Evolutionary conservation across 345 rosid species (phyloP), one percentile per base, ranked within the genome.

Genomic region (Stellera chamaejasme): DNA sequence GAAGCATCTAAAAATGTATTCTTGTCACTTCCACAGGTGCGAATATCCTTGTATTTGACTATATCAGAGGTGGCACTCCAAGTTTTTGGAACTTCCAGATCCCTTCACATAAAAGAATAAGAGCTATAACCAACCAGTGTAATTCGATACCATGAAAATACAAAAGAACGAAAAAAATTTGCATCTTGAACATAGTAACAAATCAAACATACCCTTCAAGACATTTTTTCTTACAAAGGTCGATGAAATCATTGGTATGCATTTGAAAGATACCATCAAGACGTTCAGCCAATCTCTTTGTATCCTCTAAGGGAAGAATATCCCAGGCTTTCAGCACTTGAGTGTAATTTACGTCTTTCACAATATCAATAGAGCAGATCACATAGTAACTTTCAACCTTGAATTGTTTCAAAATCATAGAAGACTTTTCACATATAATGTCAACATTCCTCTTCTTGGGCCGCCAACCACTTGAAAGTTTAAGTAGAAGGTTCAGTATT

Each of bases 291-390:
- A 74, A 48, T 56, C 62, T 70, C 2, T 41, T 65, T 45, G 68
- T 62, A 54, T 80, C 77, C 56, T 72, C 77, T 16, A 54, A 52
- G 3, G 78, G 78, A 59, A 80, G 32, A 58, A 82, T 48, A 57
- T 82, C 85, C 85, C 85, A 82, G 19, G 75, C 69, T 71, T 69
- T 82, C 66, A 82, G 50, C 39, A 75, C 68, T 68, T 80, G 85
- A 9, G 12, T 61, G 61, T 73, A 71, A 28, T n/a, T 19, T 1
- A 4, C 45, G 15, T 73, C 75, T 67, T 75, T 75, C 48, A 3
- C 54, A 1, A 75, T n/a, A 58, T 82, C 89, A 56, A 44, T 50
- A 1, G 85, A 73, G 59, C 81, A 77, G n/a, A 80, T 14, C 2
- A 75, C 45, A 48, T 75, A 73, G 7, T 61, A 47, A 48, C 56